Evolutionary conservation across 331 rosid species (phyloP), one percentile per base, ranked within the genome.

Genomic region (Stylosanthes scabra): DNA sequence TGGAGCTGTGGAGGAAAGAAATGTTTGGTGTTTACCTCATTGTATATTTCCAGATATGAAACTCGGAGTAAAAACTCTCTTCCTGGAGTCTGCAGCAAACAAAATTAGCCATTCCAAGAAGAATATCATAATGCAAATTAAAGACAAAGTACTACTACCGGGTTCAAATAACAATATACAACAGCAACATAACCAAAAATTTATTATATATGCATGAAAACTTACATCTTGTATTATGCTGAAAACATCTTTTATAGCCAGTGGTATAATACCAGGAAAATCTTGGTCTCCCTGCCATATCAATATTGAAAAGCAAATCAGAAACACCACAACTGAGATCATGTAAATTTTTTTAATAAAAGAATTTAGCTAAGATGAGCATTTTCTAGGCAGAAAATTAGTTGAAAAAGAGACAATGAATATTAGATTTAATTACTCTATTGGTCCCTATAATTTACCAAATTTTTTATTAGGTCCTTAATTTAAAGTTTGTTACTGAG

Each of bases 161-260:
- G 25, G 25, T 20, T 20, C 25, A 20, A 20, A 61, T 41, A 57
- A 61, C 46, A 46, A 37, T 44, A 11, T 16, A 63, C 56, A 77
- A 65, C 72, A 45, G 40, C 40, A 51, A 50, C 44, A 31, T 34
- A 46, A 58, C 40, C 72, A 34, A 34, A 34, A 44, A 74, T 45
- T 42, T 76, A 68, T 25, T 39, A 39, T 51, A 59, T 68, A 70
- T 11, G 65, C 45, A 71, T 41, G 83, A 75, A 80, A 68, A 72
- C 97, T 92, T 81, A 95, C 99, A 84, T 95, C 99, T 86, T 95
- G 99, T 69, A 95, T 92, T 28, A 87, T 95, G 87, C 94, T 87
- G 86, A 95, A 95, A 80, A 95, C 99, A 71, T 92, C 99, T 86
- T 95, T 95, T 82, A 95, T 95, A 74, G 99, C 97, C 87, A 95